Base-by-base conservation (phyloP, 2,329 filamentous ascomycete species). In the Apiospora saccharicola region DNA sequence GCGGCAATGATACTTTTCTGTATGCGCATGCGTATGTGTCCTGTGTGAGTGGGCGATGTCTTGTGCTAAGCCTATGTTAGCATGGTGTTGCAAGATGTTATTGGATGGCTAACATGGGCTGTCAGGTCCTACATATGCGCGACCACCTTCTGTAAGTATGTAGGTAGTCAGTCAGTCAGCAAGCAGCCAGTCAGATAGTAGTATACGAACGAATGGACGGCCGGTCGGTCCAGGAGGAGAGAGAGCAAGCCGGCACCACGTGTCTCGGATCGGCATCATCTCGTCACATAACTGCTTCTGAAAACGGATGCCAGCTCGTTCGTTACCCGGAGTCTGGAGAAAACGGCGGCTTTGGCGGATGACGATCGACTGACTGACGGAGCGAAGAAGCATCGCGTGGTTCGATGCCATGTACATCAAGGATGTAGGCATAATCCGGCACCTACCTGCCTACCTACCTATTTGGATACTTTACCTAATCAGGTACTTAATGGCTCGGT, bases 281-380 rank as follows among this genome's bases (percentile, higher is more conserved):
- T 53, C 24, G 49, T 53, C 49, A 26, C 49, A 12, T 53, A 53
- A 26, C 49, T 26, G 26, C 24, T 47, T 47, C 19, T 47, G 19
- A 30, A 24, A 26, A 26, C 26, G 49, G 10, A 30, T 7, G 46
- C 19, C 46, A 49, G 19, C 46, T 49, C 46, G 46, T 49, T n/a
- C 46, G 46, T 49, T n/a, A 49, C 6, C 19, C 49, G 49, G 49
- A 53, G 49, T 16, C 49, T 53, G 49, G 49, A 53, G 49, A 16
- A 30, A 30, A 53, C 49, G 24, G 49, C 49, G 49, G 49, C 49
- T 51, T 51, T 26, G 8, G n/a, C 49, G 49, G 49, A 51, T 53
- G 49, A 53, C 49, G 49, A 53, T 30, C 24, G 49, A 30, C 49
- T 53, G 51, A 57, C 26, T 57, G 51, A 57, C 26, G 51, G 26